Conservation (phyloP, 257 asterid species). For the Solanum sitiens region DNA sequence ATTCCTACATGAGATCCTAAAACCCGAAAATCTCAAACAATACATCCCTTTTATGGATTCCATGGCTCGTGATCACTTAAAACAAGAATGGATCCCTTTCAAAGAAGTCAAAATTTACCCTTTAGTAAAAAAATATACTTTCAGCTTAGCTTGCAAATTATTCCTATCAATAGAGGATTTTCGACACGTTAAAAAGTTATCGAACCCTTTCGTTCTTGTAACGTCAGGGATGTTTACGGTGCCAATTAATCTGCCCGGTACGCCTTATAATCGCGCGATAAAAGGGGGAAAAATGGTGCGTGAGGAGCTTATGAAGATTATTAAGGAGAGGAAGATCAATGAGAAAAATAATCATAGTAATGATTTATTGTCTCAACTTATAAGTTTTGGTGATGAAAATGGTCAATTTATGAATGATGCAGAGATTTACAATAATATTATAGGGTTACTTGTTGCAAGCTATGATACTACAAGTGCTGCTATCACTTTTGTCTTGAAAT, state of each 20-base stretch:
- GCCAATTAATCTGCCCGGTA: conserved; percentile 6
- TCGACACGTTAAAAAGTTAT: neutral
- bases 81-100: neutral
- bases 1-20: neutral
- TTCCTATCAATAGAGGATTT: neutral
- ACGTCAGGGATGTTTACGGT: conserved; percentile 6
- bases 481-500: conserved; percentile 4
- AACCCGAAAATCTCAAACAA: conserved; percentile 1
- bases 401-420: neutral
- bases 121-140: neutral
- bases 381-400: conserved; percentile 1
- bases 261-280: neutral
- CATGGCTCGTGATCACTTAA: conserved; percentile 3
- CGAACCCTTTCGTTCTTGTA: neutral
- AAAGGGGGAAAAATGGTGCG: neutral
- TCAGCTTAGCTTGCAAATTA: neutral
- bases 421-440: conserved; percentile 1
- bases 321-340: neutral
- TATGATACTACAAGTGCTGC: conserved; percentile 9
- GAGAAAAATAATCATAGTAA: neutral
- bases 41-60: conserved; percentile 8
- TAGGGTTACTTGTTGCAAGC: conserved; percentile 3
- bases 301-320: conserved; percentile 3
- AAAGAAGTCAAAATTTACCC: neutral
- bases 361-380: conserved; percentile 1